Evolutionary conservation across 345 rosid species (phyloP).

Genomic region (Eucalyptus viminalis): DNA sequence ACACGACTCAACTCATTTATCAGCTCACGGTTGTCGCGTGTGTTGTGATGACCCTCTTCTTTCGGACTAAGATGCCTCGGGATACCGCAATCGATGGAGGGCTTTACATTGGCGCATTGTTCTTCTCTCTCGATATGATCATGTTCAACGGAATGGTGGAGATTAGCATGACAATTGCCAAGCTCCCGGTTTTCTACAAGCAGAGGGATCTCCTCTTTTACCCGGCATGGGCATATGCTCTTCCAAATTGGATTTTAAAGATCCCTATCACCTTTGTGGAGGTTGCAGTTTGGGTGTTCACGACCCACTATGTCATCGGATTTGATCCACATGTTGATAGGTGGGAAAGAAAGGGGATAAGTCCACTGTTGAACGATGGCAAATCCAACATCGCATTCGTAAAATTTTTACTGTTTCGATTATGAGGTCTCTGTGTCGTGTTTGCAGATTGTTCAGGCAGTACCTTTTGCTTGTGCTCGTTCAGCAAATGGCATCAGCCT

Average conservation of each 20-base stretch:
- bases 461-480: constrained; percentile 15
- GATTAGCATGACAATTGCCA: constrained; percentile 16
- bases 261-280: constrained; percentile 23
- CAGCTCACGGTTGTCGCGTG: constrained; percentile 7
- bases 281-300: constrained; percentile 20
- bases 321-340: constrained; percentile 26
- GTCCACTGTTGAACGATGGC: background rate
- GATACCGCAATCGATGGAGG: constrained; percentile 7
- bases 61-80: constrained; percentile 19
- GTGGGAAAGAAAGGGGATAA: background rate
- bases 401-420: background rate
- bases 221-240: constrained; percentile 31
- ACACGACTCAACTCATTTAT: background rate
- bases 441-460: constrained; percentile 28
- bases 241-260: constrained; percentile 33
- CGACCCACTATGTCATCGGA: constrained; percentile 29
- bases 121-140: background rate
- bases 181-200: constrained; percentile 40
- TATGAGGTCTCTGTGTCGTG: background rate
- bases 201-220: constrained; percentile 33
- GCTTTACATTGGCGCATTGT: constrained; percentile 20
- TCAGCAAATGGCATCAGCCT: constrained; percentile 26
- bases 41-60: constrained; percentile 19
- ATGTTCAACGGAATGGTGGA: constrained; percentile 24
- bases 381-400: background rate